phyloP scores from a whole-genome alignment of 768 basidiomycete species.

The Mycena capillaripes region DNA sequence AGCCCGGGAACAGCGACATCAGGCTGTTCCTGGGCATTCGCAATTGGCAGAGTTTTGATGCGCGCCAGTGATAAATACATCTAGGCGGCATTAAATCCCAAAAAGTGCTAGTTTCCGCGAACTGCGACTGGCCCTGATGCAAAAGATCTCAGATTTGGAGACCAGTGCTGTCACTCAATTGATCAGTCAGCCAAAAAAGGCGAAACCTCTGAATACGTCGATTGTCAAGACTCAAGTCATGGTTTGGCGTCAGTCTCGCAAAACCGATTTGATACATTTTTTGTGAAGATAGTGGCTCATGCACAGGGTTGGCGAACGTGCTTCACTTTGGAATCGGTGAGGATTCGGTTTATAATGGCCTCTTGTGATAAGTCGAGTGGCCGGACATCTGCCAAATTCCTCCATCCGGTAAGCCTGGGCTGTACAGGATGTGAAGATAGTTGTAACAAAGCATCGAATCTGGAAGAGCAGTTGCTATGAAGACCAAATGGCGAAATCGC shows the following conservation, averaged over 20 bases:
- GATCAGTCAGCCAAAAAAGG: slow-evolving; percentile 7
- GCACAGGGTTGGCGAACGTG: too few species aligned
- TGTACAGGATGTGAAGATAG: not conserved
- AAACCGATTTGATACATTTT: not conserved
- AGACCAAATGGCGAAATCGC: not conserved
- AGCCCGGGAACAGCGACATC: slow-evolving; percentile 23
- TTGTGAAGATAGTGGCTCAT: not conserved
- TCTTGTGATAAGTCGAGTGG: not conserved
- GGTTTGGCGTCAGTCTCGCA: not conserved
- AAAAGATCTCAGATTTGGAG: slow-evolving; percentile 30
- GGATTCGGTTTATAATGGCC: not conserved
- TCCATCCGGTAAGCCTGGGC: slow-evolving; percentile 27
- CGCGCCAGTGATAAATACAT: slow-evolving; percentile 30
- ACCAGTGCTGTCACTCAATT: too few species aligned
- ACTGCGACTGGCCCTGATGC: not conserved
- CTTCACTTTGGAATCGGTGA: not conserved
- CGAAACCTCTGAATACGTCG: slow-evolving; percentile 7
- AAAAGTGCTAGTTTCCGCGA: slow-evolving; percentile 20
- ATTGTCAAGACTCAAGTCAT: not conserved
- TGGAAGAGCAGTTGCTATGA: slow-evolving; percentile 12
- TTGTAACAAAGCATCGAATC: not conserved
- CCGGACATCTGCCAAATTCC: slow-evolving; percentile 18
- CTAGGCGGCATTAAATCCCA: slow-evolving; percentile 24
- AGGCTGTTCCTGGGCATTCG: slow-evolving; percentile 30
- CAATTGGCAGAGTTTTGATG: slow-evolving; percentile 26